phyloP scores from a whole-genome alignment of 441 rosid species.

The Isatis lusitanica region DNA sequence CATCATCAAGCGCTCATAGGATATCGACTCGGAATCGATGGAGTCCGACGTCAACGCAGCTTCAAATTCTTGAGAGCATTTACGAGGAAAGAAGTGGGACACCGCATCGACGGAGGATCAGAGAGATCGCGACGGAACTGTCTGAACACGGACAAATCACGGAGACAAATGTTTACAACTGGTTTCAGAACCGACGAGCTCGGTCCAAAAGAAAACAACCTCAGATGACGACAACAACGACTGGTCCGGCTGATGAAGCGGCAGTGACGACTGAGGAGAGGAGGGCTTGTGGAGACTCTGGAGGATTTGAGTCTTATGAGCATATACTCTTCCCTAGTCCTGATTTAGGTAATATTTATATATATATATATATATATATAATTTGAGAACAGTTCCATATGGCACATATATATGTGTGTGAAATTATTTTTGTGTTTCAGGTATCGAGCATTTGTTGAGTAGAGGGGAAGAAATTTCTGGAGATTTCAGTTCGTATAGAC shows the following conservation, averaged over 20 bases:
- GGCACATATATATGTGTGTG: too few relatives aligned
- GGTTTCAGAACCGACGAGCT: slow-evolving; percentile 88
- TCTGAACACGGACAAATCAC: slow-evolving; percentile 68
- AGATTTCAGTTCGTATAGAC: slow-evolving; percentile 31
- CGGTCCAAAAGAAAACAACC: slow-evolving; percentile 65
- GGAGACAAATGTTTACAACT: slow-evolving; percentile 81
- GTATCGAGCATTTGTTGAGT: slow-evolving; percentile 59
- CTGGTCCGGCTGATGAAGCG: slow-evolving; percentile 11
- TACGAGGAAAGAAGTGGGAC: slow-evolving; percentile 66
- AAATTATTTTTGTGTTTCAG: slow-evolving; percentile 36
- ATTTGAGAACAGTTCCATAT: neutral
- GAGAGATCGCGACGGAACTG: slow-evolving; percentile 62
- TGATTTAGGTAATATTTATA: slow-evolving; percentile 49
- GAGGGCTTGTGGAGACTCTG: slow-evolving; percentile 34
- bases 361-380: too few relatives aligned
- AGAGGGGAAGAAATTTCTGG: slow-evolving; percentile 39
- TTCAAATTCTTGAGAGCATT: slow-evolving; percentile 64
- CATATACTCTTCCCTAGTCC: slow-evolving; percentile 53
- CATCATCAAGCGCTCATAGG: slow-evolving; percentile 61
- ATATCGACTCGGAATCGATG: slow-evolving; percentile 74
- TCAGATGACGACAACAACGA: slow-evolving; percentile 14
- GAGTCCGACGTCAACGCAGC: slow-evolving; percentile 75
- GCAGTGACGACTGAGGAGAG: slow-evolving; percentile 22
- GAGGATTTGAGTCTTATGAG: slow-evolving; percentile 34
- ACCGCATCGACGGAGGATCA: slow-evolving; percentile 64